Evolutionary conservation across 371 early-diverging fungal genomes (phyloP).

Genomic region (Gilbertella persicaria): DNA sequence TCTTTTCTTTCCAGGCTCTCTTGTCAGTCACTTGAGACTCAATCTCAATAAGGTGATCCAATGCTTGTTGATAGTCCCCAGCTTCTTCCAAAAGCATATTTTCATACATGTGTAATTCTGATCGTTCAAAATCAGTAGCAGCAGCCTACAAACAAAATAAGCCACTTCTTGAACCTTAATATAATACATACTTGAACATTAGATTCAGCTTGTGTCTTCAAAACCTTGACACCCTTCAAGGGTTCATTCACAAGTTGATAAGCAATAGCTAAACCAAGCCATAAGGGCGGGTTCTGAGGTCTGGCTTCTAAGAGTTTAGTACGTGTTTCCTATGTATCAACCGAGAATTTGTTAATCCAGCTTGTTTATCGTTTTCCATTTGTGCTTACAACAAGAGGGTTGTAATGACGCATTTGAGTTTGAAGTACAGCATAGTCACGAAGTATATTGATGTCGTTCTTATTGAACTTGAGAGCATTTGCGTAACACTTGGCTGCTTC

Average conservation of each 20-base stretch:
- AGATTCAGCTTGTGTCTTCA: slow-evolving; percentile 70
- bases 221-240: slow-evolving; percentile 73
- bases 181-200: slow-evolving; percentile 16
- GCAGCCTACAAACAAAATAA: slow-evolving; percentile 34
- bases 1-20: slow-evolving; percentile 73
- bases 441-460: slow-evolving; percentile 90
- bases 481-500: slow-evolving; percentile 93
- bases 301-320: slow-evolving; percentile 68
- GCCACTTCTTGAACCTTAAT: not conserved
- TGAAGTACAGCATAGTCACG: slow-evolving; percentile 87
- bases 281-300: slow-evolving; percentile 72
- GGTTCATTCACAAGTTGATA: slow-evolving; percentile 81
- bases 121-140: slow-evolving; percentile 67
- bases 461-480: slow-evolving; percentile 87
- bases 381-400: slow-evolving; percentile 70
- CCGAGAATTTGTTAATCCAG: not conserved
- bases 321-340: slow-evolving; percentile 60
- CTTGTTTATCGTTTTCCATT: not conserved
- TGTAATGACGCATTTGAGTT: slow-evolving; percentile 88
- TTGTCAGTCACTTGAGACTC: slow-evolving; percentile 74
- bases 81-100: slow-evolving; percentile 78
- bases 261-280: slow-evolving; percentile 87
- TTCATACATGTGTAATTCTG: slow-evolving; percentile 79
- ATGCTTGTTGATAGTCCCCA: slow-evolving; percentile 74
- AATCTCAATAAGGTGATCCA: slow-evolving; percentile 75